These are phyloP conservation scores for Boletus insuetus DNA, from an alignment of 768 basidiomycete genomes.

Conservation along the genomic window DNA sequence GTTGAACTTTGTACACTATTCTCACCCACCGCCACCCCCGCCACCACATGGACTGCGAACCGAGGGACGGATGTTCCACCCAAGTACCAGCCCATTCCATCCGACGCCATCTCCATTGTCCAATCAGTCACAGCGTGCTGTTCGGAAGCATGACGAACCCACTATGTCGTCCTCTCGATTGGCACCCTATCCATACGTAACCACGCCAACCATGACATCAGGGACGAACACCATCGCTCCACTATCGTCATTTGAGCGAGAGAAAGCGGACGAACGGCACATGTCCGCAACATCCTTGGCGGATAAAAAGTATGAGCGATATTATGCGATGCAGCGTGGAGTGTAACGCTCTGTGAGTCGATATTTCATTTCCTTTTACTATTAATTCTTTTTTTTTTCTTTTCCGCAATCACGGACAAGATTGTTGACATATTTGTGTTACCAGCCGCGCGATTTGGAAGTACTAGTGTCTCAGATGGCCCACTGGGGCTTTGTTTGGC, in stretches of 20 bases:
- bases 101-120: slow-evolving; percentile 44
- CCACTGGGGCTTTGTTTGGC: slow-evolving; percentile 2
- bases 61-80: slow-evolving; percentile 30
- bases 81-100: slow-evolving; percentile 27
- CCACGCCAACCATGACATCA: slow-evolving; percentile 38
- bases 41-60: slow-evolving; percentile 32
- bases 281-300: slow-evolving; percentile 44
- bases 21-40: slow-evolving; percentile 35
- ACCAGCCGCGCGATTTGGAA: slow-evolving; percentile 2
- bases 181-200: slow-evolving; percentile 32
- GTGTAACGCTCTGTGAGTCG: neutral
- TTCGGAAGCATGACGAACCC: slow-evolving; percentile 37
- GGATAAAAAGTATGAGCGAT: slow-evolving; percentile 35
- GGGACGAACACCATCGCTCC: slow-evolving; percentile 27
- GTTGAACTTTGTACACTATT: slow-evolving; percentile 61
- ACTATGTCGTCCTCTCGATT: slow-evolving; percentile 38
- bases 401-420: neutral
- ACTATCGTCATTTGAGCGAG: slow-evolving; percentile 52
- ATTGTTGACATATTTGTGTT: slow-evolving; percentile 5
- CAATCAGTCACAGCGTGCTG: slow-evolving; percentile 30
- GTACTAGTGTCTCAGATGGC: neutral
- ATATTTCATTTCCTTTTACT: neutral
- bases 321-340: slow-evolving; percentile 24
- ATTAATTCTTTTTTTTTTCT: neutral
- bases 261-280: slow-evolving; percentile 50